Conservation (phyloP, 2,329 filamentous ascomycete species). For the Escovopsis sp. region DNA sequence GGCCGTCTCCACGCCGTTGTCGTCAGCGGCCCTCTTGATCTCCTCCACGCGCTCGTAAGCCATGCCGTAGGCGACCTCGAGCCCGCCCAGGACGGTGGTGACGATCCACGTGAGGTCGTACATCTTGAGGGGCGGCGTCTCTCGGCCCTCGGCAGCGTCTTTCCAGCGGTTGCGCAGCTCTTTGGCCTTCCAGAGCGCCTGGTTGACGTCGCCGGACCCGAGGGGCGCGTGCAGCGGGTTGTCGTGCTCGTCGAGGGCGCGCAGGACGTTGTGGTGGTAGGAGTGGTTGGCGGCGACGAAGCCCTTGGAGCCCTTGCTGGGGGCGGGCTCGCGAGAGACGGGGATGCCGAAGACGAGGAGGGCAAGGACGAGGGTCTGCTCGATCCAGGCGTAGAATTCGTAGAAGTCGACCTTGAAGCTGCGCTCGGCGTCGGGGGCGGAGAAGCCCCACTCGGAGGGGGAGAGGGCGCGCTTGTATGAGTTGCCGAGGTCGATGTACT, state of each 20-base stretch:
- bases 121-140: conserved; percentile 31
- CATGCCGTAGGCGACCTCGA: conserved; percentile 41
- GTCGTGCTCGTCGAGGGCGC: conserved; percentile 37
- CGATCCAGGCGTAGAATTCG: conserved; percentile 59
- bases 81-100: conserved; percentile 36
- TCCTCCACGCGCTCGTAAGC: conserved; percentile 30
- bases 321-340: conserved; percentile 24
- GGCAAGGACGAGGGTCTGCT: conserved; percentile 52
- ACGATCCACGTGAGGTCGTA: conserved; percentile 49
- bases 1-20: conserved; percentile 4
- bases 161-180: conserved; percentile 61
- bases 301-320: no score
- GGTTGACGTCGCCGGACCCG: conserved; percentile 37
- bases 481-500: conserved; percentile 41
- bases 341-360: conserved; percentile 47
- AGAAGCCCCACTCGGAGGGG: conserved; percentile 19
- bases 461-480: conserved; percentile 37
- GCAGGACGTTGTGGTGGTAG: conserved; percentile 57
- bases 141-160: conserved; percentile 36
- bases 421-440: conserved; percentile 34
- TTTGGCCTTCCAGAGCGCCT: conserved; percentile 50
- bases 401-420: conserved; percentile 71
- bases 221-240: conserved; percentile 43
- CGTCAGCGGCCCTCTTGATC: conserved; percentile 20
- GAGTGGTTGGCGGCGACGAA: conserved; percentile 25